Evolutionary conservation across 176 grass and related monocot genomes (phyloP), one percentile per base, ranked within the genome.

Genomic region (Triticum dicoccoides): DNA sequence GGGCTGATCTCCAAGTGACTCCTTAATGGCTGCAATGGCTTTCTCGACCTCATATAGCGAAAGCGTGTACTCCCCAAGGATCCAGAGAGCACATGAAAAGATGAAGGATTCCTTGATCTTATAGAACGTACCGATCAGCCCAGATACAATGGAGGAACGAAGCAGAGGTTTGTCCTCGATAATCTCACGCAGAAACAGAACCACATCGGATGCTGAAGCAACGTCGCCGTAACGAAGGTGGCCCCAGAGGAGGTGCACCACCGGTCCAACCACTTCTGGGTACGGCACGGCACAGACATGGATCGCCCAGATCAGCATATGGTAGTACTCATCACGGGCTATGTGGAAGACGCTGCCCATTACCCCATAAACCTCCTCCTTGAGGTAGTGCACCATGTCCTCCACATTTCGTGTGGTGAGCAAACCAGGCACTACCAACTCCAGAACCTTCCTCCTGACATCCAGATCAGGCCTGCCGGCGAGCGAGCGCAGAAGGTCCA

Each of bases 251-350:
- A 95, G 80, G 64, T 95, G 91, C 44, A 92, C 91, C 11, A 95
- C 93, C 0, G 86, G 91, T 6, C 80, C 93, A 20, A 83, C 91
- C n/a, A 95, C 91, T 80, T 95, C 71, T 0, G 89, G 91, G 65
- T 91, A 85, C 82, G 91, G 69, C 62, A 89, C 45, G 0, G 91
- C 80, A 17, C 93, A 95, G 3, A 70, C 45, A 83, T 95, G 91
- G 61, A 95, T 95, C 9, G 91, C 88, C 79, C 89, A 86, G 6
- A 95, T 80, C 14, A 95, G 58, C 93, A 95, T 95, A 80, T 95
- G 93, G 20, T 86, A 83, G 83, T 93, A 95, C 9, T 95, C 88
- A 0, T 88, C 88, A 41, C 8, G 39, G 4, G 75, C 79, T 51
- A 85, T 91, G 83, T 91, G 86, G 15, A 90, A 56, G 24, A 89